Base-by-base conservation (phyloP, 768 basidiomycete genomes). In the Mycena galopus region DNA sequence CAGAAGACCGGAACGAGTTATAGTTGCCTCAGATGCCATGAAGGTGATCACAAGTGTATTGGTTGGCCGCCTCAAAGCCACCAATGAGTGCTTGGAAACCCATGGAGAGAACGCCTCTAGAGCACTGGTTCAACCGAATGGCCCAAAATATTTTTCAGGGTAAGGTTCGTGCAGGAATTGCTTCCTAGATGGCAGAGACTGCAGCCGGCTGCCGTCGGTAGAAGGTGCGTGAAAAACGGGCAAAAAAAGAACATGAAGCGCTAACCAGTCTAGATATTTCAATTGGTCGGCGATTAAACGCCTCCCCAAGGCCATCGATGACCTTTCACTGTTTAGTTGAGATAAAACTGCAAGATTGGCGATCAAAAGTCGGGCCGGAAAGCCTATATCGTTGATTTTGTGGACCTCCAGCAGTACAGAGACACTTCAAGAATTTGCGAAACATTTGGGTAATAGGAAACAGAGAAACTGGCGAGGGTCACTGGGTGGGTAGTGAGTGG, bases 151-250 rank as follows among this genome's bases (percentile, higher is more conserved):
- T 17, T 44, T n/a, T 42, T 39, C 30, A n/a, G 35, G 25, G 5
- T 17, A 16, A 17, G n/a, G 33, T 60, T 60, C 33, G 9, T 16
- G 56, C 35, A n/a, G n/a, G n/a, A 11, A 67, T 12, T 21, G n/a
- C 27, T 67, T 44, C 42, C 65, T n/a, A 56, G 17, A 55, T 23
- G n/a, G 35, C 35, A 10, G 3, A 2, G 16, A 69, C 17, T 69
- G 47, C 35, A 55, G 32, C 56, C 66, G 66, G 21, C 57, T 50
- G 32, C 50, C 50, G 59, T 69, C 47, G 51, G 12, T 37, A 23
- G 21, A 50, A 50, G 23, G 23, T 50, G n/a, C 47, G 47, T 23
- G 21, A 9, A 50, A 50, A 30, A 33, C 29, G 55, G 29, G 29
- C 5, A 56, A 56, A 17, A 42, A 25, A 32, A n/a, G 35, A 53